Evolutionary conservation across 768 basidiomycete species (phyloP), one percentile per base, ranked within the genome.

Genomic region (Amanita fuliginea): DNA sequence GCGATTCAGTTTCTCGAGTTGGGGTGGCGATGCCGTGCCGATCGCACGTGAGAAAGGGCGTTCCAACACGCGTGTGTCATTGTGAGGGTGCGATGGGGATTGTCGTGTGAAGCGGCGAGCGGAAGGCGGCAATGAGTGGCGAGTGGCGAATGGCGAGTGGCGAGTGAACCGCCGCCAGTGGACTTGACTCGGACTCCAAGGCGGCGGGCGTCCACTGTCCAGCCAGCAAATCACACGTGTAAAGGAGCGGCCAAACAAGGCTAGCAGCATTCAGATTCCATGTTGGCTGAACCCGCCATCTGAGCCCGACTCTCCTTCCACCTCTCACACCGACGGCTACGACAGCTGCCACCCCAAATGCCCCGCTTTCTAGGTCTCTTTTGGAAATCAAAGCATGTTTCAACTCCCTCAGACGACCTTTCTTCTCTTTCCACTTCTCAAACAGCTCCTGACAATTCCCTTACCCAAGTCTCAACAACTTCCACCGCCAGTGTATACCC

Each of bases 401-500:
- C 30, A 22, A 11, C n/a, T 6, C 32, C 33, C 24, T 28, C 42
- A 16, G 49, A 50, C 10, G 49, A 42, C 41, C 39, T 14, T 26
- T 43, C 49, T 3, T 36, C 41, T 16, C 19, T 43, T 6, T 50
- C 49, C 1, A 10, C 21, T 32, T 50, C 49, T 2, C 42, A 42
- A 9, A 35, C 40, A n/a, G 49, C 16, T 6, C 34, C 49, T 6
- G 49, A 50, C 19, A 43, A 16, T 14, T 32, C 41, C n/a, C n/a
- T n/a, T 32, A 8, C 14, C 1, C 22, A 28, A 8, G 28, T 30
- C 2, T 21, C 26, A 33, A 53, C 52, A 26, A 56, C 51, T 39
- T 54, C 50, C 47, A n/a, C n/a, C n/a, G n/a, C 54, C 24, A 59
- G 54, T 43, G 57, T 56, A 22, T 62, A 65, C 51, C 55, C 60